phyloP scores from a whole-genome alignment of 306 rosid species.

The Phaseolus lunatus region DNA sequence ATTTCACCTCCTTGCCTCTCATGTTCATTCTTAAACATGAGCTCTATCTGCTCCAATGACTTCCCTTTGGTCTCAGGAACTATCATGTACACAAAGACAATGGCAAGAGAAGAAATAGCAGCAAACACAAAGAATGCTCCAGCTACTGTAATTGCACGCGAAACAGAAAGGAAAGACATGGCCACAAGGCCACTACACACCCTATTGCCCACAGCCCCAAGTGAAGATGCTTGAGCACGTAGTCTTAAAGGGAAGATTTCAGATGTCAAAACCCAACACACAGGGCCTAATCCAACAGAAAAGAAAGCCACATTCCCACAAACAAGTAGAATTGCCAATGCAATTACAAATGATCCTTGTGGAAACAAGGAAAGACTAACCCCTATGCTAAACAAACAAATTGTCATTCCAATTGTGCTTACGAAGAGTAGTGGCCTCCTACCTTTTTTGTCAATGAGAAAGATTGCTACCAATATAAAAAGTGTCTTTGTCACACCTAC shows the following conservation, averaged over 20 bases:
- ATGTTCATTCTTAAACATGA: constrained; percentile 59
- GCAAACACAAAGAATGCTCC: constrained; percentile 75
- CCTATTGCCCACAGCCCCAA: constrained; percentile 78
- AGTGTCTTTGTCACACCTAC: constrained; percentile 76
- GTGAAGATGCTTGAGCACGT: constrained; percentile 77
- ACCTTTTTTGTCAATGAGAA: constrained; percentile 73
- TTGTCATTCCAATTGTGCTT: constrained; percentile 85
- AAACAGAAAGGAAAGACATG: constrained; percentile 84
- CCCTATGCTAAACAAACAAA: constrained; percentile 65
- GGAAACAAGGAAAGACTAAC: constrained; percentile 59
- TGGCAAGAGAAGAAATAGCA: constrained; percentile 64
- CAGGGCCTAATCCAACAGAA: constrained; percentile 84
- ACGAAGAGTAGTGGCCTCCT: constrained; percentile 76
- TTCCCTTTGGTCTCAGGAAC: constrained; percentile 91
- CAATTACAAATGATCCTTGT: constrained; percentile 56
- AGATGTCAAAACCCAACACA: constrained; percentile 84
- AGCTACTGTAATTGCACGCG: constrained; percentile 62
- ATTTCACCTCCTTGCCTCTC: constrained; percentile 53
- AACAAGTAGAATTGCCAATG: constrained; percentile 59
- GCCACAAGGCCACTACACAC: constrained; percentile 79
- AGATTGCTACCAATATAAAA: constrained; percentile 69
- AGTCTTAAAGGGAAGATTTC: constrained; percentile 81
- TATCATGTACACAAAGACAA: constrained; percentile 59
- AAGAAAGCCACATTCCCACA: constrained; percentile 93
- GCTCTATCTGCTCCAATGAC: constrained; percentile 85